Percentiles rank a stretch among this genome's conserved stretches.
Evolutionary conservation across 129 eudicot genomes (phyloP).

Genomic region (Smallanthus sonchifolius): DNA sequence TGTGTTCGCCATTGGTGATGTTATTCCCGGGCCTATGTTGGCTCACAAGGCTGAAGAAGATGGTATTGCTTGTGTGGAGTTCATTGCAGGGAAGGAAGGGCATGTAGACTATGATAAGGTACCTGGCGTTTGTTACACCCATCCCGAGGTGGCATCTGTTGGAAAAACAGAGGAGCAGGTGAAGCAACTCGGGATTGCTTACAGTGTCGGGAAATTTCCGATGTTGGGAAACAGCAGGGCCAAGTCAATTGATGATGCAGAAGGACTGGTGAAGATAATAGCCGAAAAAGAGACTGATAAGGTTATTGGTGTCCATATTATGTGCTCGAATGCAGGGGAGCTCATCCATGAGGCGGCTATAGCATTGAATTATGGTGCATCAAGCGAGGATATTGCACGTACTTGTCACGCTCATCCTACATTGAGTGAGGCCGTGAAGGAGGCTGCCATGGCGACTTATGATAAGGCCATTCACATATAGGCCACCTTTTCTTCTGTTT

Average conservation of each 20-base stretch:
- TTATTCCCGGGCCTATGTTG: conserved; percentile 6
- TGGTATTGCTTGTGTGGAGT: conserved; percentile 9
- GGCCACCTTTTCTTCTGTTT: neutral
- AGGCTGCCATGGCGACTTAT: conserved; percentile 8
- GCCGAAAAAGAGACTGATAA: conserved; percentile 7
- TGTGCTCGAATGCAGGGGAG: conserved; percentile 4
- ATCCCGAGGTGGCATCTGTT: conserved; percentile 10
- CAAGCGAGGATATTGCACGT: conserved; percentile 10
- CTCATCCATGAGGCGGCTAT: conserved; percentile 1
- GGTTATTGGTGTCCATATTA: conserved; percentile 3
- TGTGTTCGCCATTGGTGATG: conserved; percentile 5
- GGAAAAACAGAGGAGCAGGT: conserved; percentile 13
- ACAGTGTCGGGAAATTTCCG: neutral
- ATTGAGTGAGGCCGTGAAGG: conserved; percentile 4
- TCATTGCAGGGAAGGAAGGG: conserved; percentile 10
- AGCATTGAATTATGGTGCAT: conserved; percentile 1
- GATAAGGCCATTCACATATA: conserved; percentile 6
- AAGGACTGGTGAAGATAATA: conserved; percentile 12
- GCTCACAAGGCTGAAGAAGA: conserved; percentile 14
- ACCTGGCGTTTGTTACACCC: conserved; percentile 7
- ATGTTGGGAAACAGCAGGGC: conserved; percentile 15
- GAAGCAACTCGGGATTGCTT: conserved; percentile 4
- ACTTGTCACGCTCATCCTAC: conserved; percentile 8
- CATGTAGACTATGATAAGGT: conserved; percentile 10
- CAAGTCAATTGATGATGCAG: conserved; percentile 6